These are phyloP conservation scores for Mycena maculata DNA, from an alignment of 768 basidiomycete species.

Conservation along the genomic window DNA sequence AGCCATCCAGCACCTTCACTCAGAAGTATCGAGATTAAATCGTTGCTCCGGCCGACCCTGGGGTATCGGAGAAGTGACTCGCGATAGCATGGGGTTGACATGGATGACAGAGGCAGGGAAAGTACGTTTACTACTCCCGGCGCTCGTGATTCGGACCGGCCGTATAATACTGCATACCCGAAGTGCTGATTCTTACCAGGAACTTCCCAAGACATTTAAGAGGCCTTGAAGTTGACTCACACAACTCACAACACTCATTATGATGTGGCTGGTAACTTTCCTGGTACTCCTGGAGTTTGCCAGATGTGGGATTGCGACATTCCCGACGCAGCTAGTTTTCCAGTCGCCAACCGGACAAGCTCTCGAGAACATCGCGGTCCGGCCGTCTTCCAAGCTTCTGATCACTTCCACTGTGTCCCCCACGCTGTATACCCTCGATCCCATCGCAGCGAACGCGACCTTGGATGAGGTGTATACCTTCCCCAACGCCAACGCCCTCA, in stretches of 20 bases:
- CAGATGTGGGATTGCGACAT: slow-evolving; percentile 18
- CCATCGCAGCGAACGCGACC: slow-evolving; percentile 7
- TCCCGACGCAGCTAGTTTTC: slow-evolving; percentile 18
- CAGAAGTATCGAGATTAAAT: neutral
- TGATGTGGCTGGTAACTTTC: slow-evolving; percentile 15
- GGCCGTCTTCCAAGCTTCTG: slow-evolving; percentile 12
- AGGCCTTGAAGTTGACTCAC: slow-evolving; percentile 14
- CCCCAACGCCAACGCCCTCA: slow-evolving; percentile 14
- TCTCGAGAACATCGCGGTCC: slow-evolving; percentile 20
- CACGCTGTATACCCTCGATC: slow-evolving; percentile 18
- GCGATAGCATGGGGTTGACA: slow-evolving; percentile 12
- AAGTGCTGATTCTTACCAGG: slow-evolving; percentile 19
- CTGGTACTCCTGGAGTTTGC: slow-evolving; percentile 12
- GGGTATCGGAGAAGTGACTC: slow-evolving; percentile 16
- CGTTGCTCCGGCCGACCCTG: slow-evolving; percentile 9
- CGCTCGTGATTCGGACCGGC: no score
- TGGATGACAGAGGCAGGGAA: slow-evolving; percentile 14
- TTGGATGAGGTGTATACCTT: slow-evolving; percentile 19
- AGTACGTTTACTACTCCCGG: slow-evolving; percentile 19
- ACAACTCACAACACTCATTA: slow-evolving; percentile 11
- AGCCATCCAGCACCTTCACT: slow-evolving; percentile 10
- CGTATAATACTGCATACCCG: no score
- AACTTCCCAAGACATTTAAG: slow-evolving; percentile 12
- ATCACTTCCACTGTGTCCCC: slow-evolving; percentile 14
- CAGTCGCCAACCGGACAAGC: slow-evolving; percentile 15